Evolutionary conservation across 2,329 filamentous ascomycete species (phyloP), one percentile per base, ranked within the genome.

Genomic region (Paradendryphiella salina): DNA sequence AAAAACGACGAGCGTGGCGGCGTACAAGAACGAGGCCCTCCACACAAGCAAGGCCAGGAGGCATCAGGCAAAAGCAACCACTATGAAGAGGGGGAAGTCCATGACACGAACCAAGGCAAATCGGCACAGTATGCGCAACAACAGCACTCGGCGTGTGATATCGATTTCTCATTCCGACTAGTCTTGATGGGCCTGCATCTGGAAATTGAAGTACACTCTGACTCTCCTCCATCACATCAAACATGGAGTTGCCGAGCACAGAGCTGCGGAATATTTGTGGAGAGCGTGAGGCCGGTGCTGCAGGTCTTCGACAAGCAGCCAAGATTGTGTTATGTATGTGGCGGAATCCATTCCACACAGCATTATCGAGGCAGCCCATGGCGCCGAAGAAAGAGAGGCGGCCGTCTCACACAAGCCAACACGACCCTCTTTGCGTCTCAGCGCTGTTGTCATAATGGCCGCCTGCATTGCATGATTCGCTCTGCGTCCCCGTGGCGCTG

Each of bases 11-110:
- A 33, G 44, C 37, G 49, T 43, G 49, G 48, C 60, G 68, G 68
- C 49, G 66, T 64, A 73, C 70, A 73, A 70, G 66, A 70, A 47
- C 60, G 61, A 64, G 56, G 54, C 58, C 60, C 60, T 69, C 57
- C 56, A 57, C 59, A 60, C 64, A 59, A 56, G 47, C 63, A 60
- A 61, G 63, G 61, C 65, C 67, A 60, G 59, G 60, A 51, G 49
- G 54, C 50, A 59, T 66, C 56, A 43, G 59, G 61, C 65, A 70
- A 71, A 69, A 70, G 61, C 64, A 72, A 67, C 59, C 52, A 57
- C 48, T 51, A 55, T 54, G 53, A 62, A 62, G 49, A 15, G 38
- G 39, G 39, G 15, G 5, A 33, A 26, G 43, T 6, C 26, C 34
- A 52, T 37, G 32, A 39, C 54, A 58, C 58, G 60, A 57, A 56